A percentile compares a stretch with the other conserved stretches of the same genome.
Conservation (phyloP, 805 yeast genomes). For the Candida manassasensis region DNA sequence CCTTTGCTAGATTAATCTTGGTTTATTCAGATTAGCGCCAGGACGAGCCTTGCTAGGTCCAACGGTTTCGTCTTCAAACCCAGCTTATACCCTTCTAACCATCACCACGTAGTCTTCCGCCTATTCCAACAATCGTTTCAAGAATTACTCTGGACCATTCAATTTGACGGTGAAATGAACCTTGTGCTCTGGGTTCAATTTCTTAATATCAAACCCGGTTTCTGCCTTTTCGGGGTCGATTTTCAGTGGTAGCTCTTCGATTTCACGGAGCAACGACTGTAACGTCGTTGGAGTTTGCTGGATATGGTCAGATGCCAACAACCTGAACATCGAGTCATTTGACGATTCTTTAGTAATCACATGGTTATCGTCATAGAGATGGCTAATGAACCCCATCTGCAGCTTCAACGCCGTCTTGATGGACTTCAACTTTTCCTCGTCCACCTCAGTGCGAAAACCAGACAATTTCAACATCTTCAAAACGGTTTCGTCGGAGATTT, state of each 20-base stretch:
- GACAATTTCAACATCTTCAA: conserved; percentile 29
- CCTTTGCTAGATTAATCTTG: too few species aligned
- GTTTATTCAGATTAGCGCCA: too few species aligned
- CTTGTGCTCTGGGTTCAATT: conserved; percentile 8
- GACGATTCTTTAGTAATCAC: conserved; percentile 8
- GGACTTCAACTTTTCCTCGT: conserved; percentile 16
- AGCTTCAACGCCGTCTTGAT: conserved; percentile 20
- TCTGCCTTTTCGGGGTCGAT: conserved; percentile 21
- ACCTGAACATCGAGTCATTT: conserved; percentile 27
- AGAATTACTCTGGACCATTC: too few species aligned
- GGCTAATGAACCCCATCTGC: conserved; percentile 34
- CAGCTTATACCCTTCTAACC: too few species aligned
- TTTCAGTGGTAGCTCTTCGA: conserved; percentile 10
- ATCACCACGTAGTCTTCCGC: too few species aligned
- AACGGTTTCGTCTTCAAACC: too few species aligned
- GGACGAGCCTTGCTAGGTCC: too few species aligned
- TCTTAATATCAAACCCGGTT: conserved; percentile 12
- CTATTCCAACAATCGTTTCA: too few species aligned
- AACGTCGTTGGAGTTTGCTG: conserved; percentile 21
- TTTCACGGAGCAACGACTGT: conserved; percentile 11
- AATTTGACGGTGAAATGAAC: conserved; percentile 10
- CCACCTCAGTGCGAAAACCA: conserved; percentile 24
- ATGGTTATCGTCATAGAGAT: conserved; percentile 22
- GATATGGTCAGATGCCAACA: conserved; percentile 30
- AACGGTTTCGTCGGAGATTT: conserved; percentile 9